These are phyloP conservation scores for Trypanosomatidae sp. DNA, from an alignment of 208 protist species.

Conservation along the genomic window DNA sequence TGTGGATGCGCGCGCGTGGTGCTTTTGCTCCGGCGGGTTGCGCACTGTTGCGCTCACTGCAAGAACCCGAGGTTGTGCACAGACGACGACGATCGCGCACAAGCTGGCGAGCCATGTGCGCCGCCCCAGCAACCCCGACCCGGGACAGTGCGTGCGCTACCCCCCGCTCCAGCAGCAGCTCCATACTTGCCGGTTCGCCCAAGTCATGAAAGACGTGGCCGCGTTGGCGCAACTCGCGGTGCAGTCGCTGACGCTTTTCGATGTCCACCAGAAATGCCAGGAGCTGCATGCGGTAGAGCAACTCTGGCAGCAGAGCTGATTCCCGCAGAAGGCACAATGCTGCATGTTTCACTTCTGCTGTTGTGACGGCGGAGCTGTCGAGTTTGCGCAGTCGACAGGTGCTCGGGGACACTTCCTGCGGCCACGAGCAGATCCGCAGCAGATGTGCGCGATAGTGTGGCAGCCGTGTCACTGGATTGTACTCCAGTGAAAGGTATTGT, in stretches of 20 bases:
- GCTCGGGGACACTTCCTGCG: constrained; percentile 39
- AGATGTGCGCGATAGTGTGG: constrained; percentile 84
- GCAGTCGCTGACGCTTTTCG: constrained; percentile 43
- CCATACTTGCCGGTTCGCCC: constrained; percentile 15
- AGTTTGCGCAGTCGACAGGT: constrained; percentile 76
- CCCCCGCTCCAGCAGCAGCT: constrained; percentile 44
- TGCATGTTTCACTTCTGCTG: constrained; percentile 43
- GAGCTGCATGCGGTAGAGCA: constrained; percentile 63
- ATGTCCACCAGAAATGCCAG: constrained; percentile 53
- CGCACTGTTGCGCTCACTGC: constrained; percentile 9
- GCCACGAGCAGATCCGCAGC: constrained; percentile 78
- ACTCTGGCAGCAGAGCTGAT: constrained; percentile 51
- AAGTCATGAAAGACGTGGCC: constrained; percentile 47
- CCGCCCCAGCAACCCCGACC: constrained; percentile 37
- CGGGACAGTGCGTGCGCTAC: constrained; percentile 35
- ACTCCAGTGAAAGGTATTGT: constrained; percentile 80
- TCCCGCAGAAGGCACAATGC: constrained; percentile 63
- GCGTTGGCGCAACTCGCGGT: constrained; percentile 54
- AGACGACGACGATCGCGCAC: constrained; percentile 39
- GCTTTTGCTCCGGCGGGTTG: not conserved
- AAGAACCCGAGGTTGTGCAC: not conserved
- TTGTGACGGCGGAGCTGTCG: constrained; percentile 44
- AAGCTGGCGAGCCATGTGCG: constrained; percentile 51
- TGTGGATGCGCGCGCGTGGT: not conserved
- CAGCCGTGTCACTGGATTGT: constrained; percentile 77